phyloP scores from a whole-genome alignment of 805 yeast species.

The Isabelozyma heimii region DNA sequence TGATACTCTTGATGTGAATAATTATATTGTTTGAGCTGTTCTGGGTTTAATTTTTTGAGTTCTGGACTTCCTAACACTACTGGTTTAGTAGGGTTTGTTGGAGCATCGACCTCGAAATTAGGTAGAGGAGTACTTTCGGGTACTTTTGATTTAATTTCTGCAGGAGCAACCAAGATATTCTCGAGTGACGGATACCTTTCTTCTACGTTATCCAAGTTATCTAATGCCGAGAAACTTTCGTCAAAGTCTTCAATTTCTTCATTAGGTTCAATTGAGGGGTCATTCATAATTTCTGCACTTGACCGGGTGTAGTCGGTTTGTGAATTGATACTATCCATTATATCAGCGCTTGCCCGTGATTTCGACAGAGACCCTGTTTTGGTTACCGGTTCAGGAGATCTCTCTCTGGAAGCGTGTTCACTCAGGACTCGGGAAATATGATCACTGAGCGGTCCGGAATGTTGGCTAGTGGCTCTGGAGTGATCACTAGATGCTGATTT shows the following conservation, averaged over 20 bases:
- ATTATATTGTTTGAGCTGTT: conserved; percentile 21
- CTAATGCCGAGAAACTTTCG: conserved; percentile 32
- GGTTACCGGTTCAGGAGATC: neutral
- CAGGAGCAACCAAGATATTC: conserved; percentile 13
- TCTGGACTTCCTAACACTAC: conserved; percentile 9
- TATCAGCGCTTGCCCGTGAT: neutral
- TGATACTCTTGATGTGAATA: conserved; percentile 18
- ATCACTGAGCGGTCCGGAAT: neutral
- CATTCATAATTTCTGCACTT: neutral
- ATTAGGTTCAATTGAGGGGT: neutral
- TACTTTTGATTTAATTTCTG: neutral
- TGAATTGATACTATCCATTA: neutral
- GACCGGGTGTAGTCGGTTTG: neutral
- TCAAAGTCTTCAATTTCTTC: conserved; percentile 7
- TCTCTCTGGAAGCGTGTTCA: conserved; percentile 1
- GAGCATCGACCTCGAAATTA: neutral
- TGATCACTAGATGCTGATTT: neutral
- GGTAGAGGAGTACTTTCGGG: neutral
- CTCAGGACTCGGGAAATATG: neutral
- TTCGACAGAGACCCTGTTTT: neutral
- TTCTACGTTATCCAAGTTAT: conserved; percentile 44
- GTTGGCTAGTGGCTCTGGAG: neutral
- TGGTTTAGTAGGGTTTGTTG: conserved; percentile 12
- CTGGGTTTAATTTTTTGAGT: conserved; percentile 13
- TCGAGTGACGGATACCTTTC: conserved; percentile 53